These are phyloP conservation scores for Pythium scleroteichum DNA, from an alignment of 352 stramenopile species.

Conservation along the genomic window DNA sequence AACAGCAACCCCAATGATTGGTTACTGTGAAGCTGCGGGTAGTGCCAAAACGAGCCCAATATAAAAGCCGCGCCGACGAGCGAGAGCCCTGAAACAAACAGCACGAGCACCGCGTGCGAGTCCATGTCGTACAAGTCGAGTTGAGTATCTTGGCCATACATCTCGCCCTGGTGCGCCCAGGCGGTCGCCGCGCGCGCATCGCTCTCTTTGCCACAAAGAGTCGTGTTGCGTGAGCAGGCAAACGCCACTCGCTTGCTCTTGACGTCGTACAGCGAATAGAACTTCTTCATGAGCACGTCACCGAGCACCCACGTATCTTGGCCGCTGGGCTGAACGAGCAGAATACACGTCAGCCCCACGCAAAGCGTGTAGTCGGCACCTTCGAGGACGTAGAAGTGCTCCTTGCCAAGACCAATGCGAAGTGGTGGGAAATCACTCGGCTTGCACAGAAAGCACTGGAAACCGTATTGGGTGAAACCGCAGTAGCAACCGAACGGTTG, in stretches of 20 bases:
- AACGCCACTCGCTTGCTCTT: constrained; percentile 85
- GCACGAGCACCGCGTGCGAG: constrained; percentile 65
- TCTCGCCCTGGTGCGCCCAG: constrained; percentile 16
- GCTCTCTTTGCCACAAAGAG: constrained; percentile 49
- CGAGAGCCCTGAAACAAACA: constrained; percentile 73
- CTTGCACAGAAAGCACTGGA: constrained; percentile 80
- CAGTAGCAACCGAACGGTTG: constrained; percentile 74
- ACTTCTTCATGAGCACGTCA: constrained; percentile 96
- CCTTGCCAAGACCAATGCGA: constrained; percentile 56
- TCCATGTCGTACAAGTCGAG: constrained; percentile 78
- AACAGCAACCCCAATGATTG: constrained; percentile 64
- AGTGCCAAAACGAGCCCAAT: constrained; percentile 65
- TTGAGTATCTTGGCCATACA: constrained; percentile 31
- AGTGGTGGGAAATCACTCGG: constrained; percentile 64
- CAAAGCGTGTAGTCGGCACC: constrained; percentile 77
- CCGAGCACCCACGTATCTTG: constrained; percentile 96
- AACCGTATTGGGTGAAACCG: constrained; percentile 76
- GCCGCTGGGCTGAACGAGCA: constrained; percentile 72
- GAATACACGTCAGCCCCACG: constrained; percentile 74
- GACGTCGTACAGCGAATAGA: constrained; percentile 93
- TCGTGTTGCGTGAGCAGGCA: constrained; percentile 55
- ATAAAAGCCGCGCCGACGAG: constrained; percentile 69
- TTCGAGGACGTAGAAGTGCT: constrained; percentile 69
- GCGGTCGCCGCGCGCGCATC: constrained; percentile 16
- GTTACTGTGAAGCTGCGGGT: constrained; percentile 51